phyloP scores from a whole-genome alignment of 345 rosid species.

The Populus tremula region DNA sequence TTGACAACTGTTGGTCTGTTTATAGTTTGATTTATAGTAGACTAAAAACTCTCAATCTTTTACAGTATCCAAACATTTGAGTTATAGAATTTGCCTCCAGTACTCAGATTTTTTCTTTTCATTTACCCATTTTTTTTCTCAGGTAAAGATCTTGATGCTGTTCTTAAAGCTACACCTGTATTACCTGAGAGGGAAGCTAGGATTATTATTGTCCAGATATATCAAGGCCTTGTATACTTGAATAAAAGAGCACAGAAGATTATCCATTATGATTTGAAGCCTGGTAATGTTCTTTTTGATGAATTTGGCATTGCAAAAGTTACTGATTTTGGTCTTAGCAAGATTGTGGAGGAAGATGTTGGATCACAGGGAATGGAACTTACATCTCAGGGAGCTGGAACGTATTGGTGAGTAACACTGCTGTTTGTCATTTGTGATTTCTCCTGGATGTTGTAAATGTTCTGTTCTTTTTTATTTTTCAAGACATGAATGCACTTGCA shows the following conservation, averaged over 20 bases:
- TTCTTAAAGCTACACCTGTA: conserved; percentile 88
- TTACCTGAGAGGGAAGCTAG: conserved; percentile 96
- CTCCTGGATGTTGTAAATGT: not conserved
- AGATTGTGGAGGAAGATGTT: conserved; percentile 88
- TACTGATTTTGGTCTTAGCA: conserved; percentile 99
- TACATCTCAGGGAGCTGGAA: conserved; percentile 99
- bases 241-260: conserved; percentile 84
- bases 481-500: not conserved
- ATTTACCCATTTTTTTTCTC: conserved; percentile 12
- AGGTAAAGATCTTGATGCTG: conserved; percentile 99
- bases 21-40: not conserved
- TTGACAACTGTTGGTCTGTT: conserved; percentile 8
- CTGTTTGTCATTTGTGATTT: conserved; percentile 13
- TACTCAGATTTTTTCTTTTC: conserved; percentile 6
- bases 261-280: conserved; percentile 97
- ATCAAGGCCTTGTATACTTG: conserved; percentile 92
- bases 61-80: not conserved
- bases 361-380: conserved; percentile 99
- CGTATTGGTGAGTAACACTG: conserved; percentile 72
- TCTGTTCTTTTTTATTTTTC: not conserved
- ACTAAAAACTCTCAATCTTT: not conserved
- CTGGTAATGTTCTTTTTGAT: conserved; percentile 97
- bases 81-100: conserved; percentile 10
- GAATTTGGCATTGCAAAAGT: conserved; percentile 95
- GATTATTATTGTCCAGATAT: conserved; percentile 86